Evolutionary conservation across 2,329 filamentous ascomycete species (phyloP).

Genomic region (Talaromyces sp.): DNA sequence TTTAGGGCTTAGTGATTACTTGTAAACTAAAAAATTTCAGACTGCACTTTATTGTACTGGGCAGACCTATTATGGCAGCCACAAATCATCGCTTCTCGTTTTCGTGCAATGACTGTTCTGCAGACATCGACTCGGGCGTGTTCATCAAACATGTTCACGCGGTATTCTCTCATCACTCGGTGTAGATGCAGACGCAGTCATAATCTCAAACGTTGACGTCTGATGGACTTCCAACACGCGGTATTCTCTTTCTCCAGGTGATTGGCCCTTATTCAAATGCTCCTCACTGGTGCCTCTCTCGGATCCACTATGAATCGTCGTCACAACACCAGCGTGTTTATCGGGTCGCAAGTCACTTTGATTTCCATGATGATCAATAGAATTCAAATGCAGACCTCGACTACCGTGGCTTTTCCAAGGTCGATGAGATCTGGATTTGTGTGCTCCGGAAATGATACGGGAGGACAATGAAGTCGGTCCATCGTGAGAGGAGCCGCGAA

Average conservation of each 20-base stretch:
- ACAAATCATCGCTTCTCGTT: not conserved
- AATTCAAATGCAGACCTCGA: not conserved
- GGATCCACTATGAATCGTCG: not conserved
- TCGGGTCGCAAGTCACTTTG: not conserved
- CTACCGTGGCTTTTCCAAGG: not conserved
- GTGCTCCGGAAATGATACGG: not conserved
- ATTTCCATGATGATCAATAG: not conserved
- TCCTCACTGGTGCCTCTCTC: not conserved
- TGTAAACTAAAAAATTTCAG: not conserved
- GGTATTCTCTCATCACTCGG: slow-evolving; percentile 1
- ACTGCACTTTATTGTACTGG: not conserved
- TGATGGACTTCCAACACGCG: slow-evolving; percentile 1
- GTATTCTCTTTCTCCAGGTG: not conserved
- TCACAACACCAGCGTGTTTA: not conserved
- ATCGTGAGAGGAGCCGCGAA: slow-evolving; percentile 38
- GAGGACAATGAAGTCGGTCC: slow-evolving; percentile 14
- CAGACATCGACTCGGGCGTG: not conserved
- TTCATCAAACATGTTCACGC: not conserved
- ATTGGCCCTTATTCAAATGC: not conserved
- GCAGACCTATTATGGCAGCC: not conserved
- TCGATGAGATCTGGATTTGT: not conserved
- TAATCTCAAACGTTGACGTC: slow-evolving; percentile 2
- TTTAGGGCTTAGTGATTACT: not conserved
- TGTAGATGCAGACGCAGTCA: not conserved
- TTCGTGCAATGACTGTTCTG: not conserved